Evolutionary conservation across 495 filamentous ascomycete genomes (phyloP), one percentile per base, ranked within the genome.

Genomic region (Hyaloscypha hepaticicola): DNA sequence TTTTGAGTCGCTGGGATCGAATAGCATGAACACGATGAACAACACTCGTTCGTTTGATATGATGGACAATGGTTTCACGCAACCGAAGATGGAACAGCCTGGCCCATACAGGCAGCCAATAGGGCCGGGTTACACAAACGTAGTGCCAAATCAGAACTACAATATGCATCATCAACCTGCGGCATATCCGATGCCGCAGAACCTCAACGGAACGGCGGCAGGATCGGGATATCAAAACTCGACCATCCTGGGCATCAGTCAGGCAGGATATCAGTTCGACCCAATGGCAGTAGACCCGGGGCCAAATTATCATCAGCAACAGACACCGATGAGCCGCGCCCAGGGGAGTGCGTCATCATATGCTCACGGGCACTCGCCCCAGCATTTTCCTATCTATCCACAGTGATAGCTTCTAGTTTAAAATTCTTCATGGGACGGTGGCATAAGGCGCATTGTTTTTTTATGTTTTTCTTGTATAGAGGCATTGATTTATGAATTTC

Each of bases 381-480:
- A 69, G 68, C 73, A 72, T 71, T 70, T 72, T 68, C 78, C 66
- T 72, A 76, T 67, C 22, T 29, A 31, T 9, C 61, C 19, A 22
- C 58, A 52, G 24, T 61, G 34, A 66, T 45, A 21, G 26, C 24
- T 58, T 27, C 0, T 9, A 21, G n/a, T 28, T 60, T 27, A 45
- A 45, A 45, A 45, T 45, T 16, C 38, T 14, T 19, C 38, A 45
- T 45, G 11, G 38, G 12, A n/a, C n/a, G 26, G 26, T 25, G 50
- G 50, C 22, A 21, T 25, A 21, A 28, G 22, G 22, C 26, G 50
- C 22, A 53, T n/a, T n/a, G 5, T 24, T 53, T 25, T 53, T 19
- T 19, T 9, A 19, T 53, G n/a, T 53, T 53, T n/a, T 53, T 53
- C 26, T 53, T 53, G 50, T 25, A 53, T 53, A 53, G 50, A 26